Evolutionary conservation across 2,329 filamentous ascomycete genomes (phyloP).

Genomic region (Arthrobotrys megalospora): DNA sequence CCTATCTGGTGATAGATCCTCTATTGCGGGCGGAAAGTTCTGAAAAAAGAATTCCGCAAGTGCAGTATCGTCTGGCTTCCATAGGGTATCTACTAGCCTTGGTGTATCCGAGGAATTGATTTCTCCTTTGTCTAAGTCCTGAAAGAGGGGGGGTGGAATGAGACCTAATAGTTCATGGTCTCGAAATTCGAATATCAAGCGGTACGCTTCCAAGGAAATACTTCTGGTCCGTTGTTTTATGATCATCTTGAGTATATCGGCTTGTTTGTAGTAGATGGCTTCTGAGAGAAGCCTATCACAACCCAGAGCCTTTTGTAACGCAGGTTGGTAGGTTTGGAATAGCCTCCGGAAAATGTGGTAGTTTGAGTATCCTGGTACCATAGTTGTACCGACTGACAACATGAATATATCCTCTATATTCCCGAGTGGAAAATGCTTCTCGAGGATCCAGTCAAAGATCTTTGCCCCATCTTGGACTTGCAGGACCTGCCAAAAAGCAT

Average conservation of each 20-base stretch:
- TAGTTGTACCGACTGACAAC: background rate
- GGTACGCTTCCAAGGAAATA: no score
- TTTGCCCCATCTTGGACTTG: background rate
- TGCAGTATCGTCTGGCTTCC: no score
- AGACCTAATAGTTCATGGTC: no score
- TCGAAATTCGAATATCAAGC: no score
- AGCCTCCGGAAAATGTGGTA: background rate
- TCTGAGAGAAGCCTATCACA: conserved; percentile 32
- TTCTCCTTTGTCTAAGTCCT: no score
- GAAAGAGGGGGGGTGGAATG: no score
- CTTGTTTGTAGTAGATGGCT: conserved; percentile 18
- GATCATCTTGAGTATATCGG: background rate
- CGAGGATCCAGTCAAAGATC: background rate
- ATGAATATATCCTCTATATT: conserved; percentile 17
- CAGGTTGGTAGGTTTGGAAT: background rate
- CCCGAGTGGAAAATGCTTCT: background rate
- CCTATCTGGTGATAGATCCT: no score
- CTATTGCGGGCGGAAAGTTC: no score
- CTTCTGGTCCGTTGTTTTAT: background rate
- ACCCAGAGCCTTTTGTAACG: background rate
- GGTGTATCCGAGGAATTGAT: no score
- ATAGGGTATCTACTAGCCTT: no score
- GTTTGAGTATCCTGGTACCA: background rate
- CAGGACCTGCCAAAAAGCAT: background rate
- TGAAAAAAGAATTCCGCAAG: no score